Base-by-base conservation (phyloP, 805 yeast genomes). In the Nakazawaea wickerhamii region DNA sequence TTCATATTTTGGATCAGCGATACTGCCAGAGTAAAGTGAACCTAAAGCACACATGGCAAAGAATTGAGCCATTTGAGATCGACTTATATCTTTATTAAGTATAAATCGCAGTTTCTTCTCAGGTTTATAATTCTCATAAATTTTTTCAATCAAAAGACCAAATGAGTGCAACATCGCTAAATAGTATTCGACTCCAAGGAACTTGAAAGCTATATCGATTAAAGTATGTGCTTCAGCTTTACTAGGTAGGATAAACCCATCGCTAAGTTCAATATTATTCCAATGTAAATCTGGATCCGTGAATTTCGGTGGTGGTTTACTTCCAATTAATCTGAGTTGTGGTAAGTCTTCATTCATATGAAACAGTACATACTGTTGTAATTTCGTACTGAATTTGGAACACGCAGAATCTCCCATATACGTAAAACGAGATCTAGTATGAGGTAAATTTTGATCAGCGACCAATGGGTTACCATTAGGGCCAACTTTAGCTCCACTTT, bases 11-110 rank as follows among this genome's bases (percentile, higher is more conserved):
- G 20, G 18, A 13, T 35, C 32, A 13, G 31, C 18, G 13, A 22
- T 14, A 19, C 30, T 35, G 9, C 44, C 44, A 3, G 37, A 35
- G 17, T 44, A 44, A n/a, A 44, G 32, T n/a, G 36, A 30, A 7
- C 47, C 47, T 5, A 44, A 19, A 13, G 47, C 43, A n/a, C 43
- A 34, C 44, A 44, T 35, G 13, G 44, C 41, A 31, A 44, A 44
- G 30, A 44, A 44, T 31, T 39, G 44, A 19, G 36, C 40, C 41
- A 44, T 40, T 21, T 44, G 38, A 23, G 38, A 9, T 19, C 40
- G 21, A 10, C 17, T n/a, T 8, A 40, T 15, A 4, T 23, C 20
- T 20, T 35, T 23, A 18, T 40, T 40, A 8, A 37, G 43, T 10
- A 21, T 18, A 10, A 22, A 15, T 9, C 27, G 8, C 3, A 38